These are phyloP conservation scores for Mycosphaerella arachidis DNA, from an alignment of 2,329 filamentous ascomycete species.

Conservation along the genomic window DNA sequence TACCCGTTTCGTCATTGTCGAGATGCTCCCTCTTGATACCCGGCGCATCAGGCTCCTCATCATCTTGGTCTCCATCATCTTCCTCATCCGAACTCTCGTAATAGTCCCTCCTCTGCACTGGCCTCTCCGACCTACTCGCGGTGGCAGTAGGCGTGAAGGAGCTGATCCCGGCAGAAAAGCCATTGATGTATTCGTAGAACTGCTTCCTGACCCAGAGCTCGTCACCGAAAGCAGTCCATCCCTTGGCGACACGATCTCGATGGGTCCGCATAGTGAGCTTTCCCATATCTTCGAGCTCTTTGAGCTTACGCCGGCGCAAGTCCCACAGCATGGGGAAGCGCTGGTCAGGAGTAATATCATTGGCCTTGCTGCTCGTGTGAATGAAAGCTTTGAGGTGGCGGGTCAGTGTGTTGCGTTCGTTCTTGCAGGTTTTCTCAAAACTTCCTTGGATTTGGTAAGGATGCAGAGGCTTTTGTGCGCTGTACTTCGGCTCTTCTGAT, in stretches of 20 bases:
- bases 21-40: neutral
- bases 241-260: neutral
- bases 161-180: neutral
- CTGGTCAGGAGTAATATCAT: neutral
- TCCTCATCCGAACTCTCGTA: neutral
- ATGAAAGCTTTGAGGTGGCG: neutral
- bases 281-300: neutral
- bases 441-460: neutral
- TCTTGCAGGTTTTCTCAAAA: neutral
- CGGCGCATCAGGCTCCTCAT: constrained; percentile 6
- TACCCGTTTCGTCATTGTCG: neutral
- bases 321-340: neutral
- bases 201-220: neutral
- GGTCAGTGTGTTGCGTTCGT: neutral
- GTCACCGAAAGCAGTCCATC: neutral
- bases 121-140: neutral
- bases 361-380: neutral
- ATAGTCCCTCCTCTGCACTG: neutral
- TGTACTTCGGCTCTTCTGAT: neutral
- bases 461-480: neutral
- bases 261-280: neutral
- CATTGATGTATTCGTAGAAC: neutral
- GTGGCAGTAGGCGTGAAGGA: neutral
- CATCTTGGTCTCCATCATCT: constrained; percentile 13
- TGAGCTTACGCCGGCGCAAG: neutral